phyloP scores from a whole-genome alignment of 1,139 yeast species.

The Magnusiomyces paraingens region DNA sequence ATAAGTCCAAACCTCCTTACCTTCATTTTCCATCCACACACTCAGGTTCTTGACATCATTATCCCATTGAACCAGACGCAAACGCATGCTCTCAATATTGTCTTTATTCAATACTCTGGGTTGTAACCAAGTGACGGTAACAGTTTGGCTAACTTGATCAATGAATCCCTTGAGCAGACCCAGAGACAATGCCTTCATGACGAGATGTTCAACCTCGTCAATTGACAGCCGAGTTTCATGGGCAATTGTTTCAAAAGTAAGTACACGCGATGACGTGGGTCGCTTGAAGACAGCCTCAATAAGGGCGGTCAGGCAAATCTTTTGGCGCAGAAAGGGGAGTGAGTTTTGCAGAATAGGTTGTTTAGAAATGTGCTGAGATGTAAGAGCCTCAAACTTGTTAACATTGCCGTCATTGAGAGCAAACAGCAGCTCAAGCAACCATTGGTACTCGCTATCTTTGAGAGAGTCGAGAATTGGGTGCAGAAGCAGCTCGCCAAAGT shows the following conservation, averaged over 20 bases:
- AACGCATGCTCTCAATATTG: conserved; percentile 72
- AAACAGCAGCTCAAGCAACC: conserved; percentile 69
- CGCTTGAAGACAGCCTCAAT: conserved; percentile 81
- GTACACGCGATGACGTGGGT: conserved; percentile 65
- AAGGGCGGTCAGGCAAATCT: conserved; percentile 85
- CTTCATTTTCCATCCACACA: conserved; percentile 49
- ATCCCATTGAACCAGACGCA: conserved; percentile 73
- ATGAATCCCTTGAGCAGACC: conserved; percentile 79
- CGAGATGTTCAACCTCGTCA: conserved; percentile 80
- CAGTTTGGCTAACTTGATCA: conserved; percentile 74
- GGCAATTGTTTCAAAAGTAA: conserved; percentile 69
- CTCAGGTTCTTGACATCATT: conserved; percentile 62
- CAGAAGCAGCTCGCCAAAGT: conserved; percentile 88
- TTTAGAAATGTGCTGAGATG: conserved; percentile 39
- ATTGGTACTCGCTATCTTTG: conserved; percentile 47
- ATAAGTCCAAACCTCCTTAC: conserved; percentile 51
- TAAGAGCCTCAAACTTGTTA: conserved; percentile 48
- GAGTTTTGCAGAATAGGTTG: conserved; percentile 56
- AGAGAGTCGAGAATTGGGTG: conserved; percentile 73
- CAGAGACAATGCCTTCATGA: conserved; percentile 84
- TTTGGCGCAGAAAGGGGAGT: conserved; percentile 72
- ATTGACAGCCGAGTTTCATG: conserved; percentile 59
- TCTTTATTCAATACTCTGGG: conserved; percentile 82
- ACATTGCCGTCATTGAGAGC: conserved; percentile 77
- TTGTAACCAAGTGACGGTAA: conserved; percentile 88